Evolutionary conservation across 1,284 basidiomycete species (phyloP).

Genomic region (Fomitopsis betulina): DNA sequence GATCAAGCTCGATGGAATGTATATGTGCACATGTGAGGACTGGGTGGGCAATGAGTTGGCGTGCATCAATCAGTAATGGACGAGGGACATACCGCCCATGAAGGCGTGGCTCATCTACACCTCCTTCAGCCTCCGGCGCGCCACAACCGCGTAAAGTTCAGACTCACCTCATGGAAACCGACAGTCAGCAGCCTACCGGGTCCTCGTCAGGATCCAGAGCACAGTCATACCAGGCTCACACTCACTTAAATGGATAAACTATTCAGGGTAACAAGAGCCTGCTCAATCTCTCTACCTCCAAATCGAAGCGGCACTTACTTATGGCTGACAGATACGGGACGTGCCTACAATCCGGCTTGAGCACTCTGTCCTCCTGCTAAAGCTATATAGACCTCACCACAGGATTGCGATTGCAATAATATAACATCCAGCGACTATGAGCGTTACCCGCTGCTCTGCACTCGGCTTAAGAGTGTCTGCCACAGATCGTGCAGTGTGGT

Average conservation of each 20-base stretch:
- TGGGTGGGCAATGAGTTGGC: constrained; percentile 1
- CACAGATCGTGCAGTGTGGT: constrained; percentile 33
- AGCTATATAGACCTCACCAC: constrained; percentile 44
- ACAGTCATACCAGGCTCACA: constrained; percentile 12
- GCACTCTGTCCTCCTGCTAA: constrained; percentile 4
- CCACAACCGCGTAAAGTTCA: constrained; percentile 1
- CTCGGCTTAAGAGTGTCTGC: constrained; percentile 52
- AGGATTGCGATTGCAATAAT: constrained; percentile 68
- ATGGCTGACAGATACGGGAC: constrained; percentile 68
- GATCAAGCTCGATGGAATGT: constrained; percentile 83
- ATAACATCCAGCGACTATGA: constrained; percentile 75
- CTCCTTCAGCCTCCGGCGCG: background rate
- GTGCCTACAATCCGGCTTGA: constrained; percentile 50
- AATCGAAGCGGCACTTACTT: constrained; percentile 43
- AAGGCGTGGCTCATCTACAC: constrained; percentile 77
- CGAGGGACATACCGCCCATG: constrained; percentile 21
- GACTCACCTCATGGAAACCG: constrained; percentile 81
- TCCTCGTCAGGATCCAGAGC: background rate
- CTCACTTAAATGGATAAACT: constrained; percentile 94
- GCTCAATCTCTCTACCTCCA: background rate
- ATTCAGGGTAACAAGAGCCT: background rate
- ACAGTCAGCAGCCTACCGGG: constrained; percentile 67
- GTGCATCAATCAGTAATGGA: background rate
- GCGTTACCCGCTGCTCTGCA: constrained; percentile 66
- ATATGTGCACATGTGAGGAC: constrained; percentile 90